Conservation (phyloP, 371 early-diverging fungal genomes). For the Actinomortierella wolfii region DNA sequence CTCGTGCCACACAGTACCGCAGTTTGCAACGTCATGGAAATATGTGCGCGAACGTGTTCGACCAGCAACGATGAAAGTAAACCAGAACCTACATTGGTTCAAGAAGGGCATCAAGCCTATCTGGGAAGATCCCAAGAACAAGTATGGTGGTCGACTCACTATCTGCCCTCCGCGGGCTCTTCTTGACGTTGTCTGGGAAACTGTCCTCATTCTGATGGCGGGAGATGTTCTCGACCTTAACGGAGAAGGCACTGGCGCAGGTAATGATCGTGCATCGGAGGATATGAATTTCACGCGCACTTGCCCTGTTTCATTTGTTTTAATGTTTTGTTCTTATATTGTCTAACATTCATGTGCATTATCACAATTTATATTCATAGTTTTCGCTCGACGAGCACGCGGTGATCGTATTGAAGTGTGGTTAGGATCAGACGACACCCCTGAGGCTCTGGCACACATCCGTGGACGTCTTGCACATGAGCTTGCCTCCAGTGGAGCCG, state of each 20-base stretch:
- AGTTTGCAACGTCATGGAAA: conserved; percentile 61
- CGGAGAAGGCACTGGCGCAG: conserved; percentile 45
- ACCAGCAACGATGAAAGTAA: conserved; percentile 50
- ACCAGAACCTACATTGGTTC: conserved; percentile 63
- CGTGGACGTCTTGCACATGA: conserved; percentile 30
- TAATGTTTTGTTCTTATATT: background rate
- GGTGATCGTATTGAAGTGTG: conserved; percentile 66
- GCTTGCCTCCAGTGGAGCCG: conserved; percentile 33
- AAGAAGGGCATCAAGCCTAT: conserved; percentile 58
- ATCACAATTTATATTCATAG: conserved; percentile 15
- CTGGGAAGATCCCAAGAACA: conserved; percentile 65
- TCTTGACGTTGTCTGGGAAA: conserved; percentile 58
- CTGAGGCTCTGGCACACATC: conserved; percentile 32
- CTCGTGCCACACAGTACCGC: conserved; percentile 55
- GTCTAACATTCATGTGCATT: background rate
- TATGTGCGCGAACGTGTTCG: conserved; percentile 48
- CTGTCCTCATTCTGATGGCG: conserved; percentile 54
- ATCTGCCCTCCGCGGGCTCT: conserved; percentile 42
- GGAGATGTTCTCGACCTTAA: conserved; percentile 52
- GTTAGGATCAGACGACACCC: conserved; percentile 49
- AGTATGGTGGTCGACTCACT: conserved; percentile 57
- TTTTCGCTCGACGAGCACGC: conserved; percentile 50
- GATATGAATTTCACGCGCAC: background rate
- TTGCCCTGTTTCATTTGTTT: background rate
- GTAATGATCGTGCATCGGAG: conserved; percentile 12